Evolutionary conservation across 1,284 basidiomycete genomes (phyloP), one percentile per base, ranked within the genome.

Genomic region (Melanopsichium pennsylvanicum): DNA sequence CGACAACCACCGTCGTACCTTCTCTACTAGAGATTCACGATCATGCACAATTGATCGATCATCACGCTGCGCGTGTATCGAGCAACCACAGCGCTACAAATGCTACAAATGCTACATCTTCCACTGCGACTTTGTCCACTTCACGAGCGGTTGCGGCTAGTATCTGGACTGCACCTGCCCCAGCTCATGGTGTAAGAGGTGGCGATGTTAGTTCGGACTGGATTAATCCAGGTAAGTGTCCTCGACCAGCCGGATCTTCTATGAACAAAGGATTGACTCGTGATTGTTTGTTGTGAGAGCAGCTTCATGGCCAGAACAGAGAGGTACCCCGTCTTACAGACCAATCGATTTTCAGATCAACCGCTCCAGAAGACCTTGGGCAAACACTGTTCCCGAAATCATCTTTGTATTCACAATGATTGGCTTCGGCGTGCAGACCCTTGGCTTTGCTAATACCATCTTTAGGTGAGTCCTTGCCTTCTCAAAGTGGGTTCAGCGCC

Each of bases 391-490:
- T 6, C 42, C 51, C n/a, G 51, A 54, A 26, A 34, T 19, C 18
- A 23, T 54, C n/a, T 54, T 54, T 15, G 41, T 43, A 7, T 27
- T 45, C 1, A 42, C 51, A 6, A 54, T 54, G 51, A 54, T 54
- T 23, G 51, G 51, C 6, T 13, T 54, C 12, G 51, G 51, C 5
- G 51, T 54, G 2, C 51, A 54, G 32, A 32, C 51, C 9, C 39
- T 54, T 16, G 51, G 51, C 3, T 23, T 54, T 32, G 51, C 43
- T 10, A 54, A 54, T 19, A 54, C 51, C 8, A 13, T 46, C 19
- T 54, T 41, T 33, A 45, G 50, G 50, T 43, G n/a, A 31, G 39
- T 37, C 5, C 7, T n/a, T 26, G 34, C 13, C 11, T 41, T 41
- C 23, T 41, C 16, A 12, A 5, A 34, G 5, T n/a, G n/a, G n/a